Conservation (phyloP, 2,329 filamentous ascomycete species). For the Alternaria tenuissima region DNA sequence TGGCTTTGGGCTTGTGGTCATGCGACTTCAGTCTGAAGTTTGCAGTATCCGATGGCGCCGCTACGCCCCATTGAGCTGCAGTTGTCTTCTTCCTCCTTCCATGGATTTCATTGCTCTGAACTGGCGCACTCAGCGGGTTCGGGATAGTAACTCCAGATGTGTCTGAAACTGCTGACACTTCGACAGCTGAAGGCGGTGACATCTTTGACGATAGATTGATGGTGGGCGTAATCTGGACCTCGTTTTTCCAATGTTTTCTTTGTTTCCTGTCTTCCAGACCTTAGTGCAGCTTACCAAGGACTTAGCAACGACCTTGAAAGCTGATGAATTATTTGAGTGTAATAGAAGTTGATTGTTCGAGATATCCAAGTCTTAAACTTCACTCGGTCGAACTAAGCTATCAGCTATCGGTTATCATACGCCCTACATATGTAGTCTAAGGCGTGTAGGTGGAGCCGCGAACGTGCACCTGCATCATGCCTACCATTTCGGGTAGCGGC, state of each 20-base stretch:
- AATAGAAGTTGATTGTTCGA: neutral
- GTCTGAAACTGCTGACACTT: conserved; percentile 57
- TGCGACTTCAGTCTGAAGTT: conserved; percentile 76
- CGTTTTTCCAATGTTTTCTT: neutral
- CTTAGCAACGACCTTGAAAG: neutral
- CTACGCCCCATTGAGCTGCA: conserved; percentile 75
- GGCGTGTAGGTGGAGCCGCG: conserved; percentile 25
- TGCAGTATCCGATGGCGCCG: conserved; percentile 78
- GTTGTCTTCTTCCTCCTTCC: conserved; percentile 75
- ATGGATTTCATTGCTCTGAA: conserved; percentile 68
- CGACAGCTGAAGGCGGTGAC: conserved; percentile 50
- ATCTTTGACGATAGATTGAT: conserved; percentile 10
- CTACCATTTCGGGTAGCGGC: conserved; percentile 37
- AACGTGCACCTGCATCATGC: conserved; percentile 29
- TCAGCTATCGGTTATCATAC: conserved; percentile 18
- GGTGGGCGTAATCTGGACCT: neutral
- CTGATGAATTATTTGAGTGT: neutral
- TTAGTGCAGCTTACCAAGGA: neutral
- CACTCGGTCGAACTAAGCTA: neutral
- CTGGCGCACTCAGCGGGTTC: conserved; percentile 61
- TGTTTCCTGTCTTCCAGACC: neutral
- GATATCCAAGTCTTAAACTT: conserved; percentile 8
- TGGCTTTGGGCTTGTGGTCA: conserved; percentile 75
- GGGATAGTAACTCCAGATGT: conserved; percentile 57
- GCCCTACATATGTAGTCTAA: conserved; percentile 36